These are phyloP conservation scores for Rhizopogon vulgaris DNA, from an alignment of 768 basidiomycete genomes.

Conservation along the genomic window DNA sequence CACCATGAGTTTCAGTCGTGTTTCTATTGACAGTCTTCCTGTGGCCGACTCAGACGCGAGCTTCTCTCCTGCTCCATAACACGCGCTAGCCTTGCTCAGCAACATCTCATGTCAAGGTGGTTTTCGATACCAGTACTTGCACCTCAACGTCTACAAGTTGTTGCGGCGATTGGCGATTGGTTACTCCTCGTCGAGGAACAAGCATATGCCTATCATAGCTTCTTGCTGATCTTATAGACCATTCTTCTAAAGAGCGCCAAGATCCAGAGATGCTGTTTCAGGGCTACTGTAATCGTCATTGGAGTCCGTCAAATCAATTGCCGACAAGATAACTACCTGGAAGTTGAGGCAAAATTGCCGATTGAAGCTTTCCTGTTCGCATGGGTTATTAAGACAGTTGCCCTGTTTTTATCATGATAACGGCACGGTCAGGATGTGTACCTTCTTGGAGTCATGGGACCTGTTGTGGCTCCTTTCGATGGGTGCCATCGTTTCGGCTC, in stretches of 20 bases:
- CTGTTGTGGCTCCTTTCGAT: not conserved
- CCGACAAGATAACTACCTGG: not conserved
- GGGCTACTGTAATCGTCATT: not conserved
- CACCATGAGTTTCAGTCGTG: slow-evolving; percentile 3
- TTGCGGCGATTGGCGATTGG: not conserved
- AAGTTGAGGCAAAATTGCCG: not conserved
- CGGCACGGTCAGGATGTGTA: slow-evolving; percentile 1
- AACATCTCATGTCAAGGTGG: not conserved
- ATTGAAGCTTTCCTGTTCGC: not conserved
- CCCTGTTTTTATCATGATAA: slow-evolving; percentile 6
- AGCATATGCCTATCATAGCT: not conserved
- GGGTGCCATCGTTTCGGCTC: not conserved
- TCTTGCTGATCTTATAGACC: not conserved
- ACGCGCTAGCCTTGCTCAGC: not conserved
- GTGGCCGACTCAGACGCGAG: not conserved
- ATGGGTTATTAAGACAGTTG: not conserved
- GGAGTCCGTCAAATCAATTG: not conserved
- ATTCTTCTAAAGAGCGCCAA: not conserved
- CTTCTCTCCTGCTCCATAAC: not conserved
- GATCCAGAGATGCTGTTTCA: not conserved
- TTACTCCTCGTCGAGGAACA: not conserved
- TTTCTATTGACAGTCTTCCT: not conserved
- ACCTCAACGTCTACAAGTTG: not conserved
- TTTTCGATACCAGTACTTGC: not conserved
- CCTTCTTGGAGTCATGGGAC: slow-evolving; percentile 6